Conservation (phyloP, 371 early-diverging fungal genomes). For the Blakeslea trispora region DNA sequence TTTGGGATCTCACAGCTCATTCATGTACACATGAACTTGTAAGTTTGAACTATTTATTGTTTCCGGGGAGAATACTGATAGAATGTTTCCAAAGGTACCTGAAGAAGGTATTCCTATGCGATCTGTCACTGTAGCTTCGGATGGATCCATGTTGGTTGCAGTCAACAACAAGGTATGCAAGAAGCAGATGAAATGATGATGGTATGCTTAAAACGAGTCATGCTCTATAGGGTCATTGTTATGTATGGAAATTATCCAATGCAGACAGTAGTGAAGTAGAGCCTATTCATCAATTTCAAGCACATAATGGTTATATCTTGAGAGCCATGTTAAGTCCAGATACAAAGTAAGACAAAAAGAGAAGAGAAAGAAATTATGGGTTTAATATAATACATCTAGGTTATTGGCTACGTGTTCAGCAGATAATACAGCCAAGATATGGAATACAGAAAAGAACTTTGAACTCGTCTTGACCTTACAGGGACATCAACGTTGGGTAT, state of each 20-base stretch:
- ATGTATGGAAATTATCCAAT: conserved; percentile 80
- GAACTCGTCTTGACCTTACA: conserved; percentile 71
- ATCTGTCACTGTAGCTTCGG: conserved; percentile 89
- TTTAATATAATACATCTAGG: conserved; percentile 29
- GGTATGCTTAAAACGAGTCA: too few species aligned
- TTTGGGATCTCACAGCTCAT: conserved; percentile 93
- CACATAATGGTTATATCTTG: conserved; percentile 83
- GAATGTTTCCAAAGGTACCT: conserved; percentile 58
- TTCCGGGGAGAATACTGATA: too few species aligned
- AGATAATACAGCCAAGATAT: conserved; percentile 78
- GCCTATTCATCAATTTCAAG: conserved; percentile 71
- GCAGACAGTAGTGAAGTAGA: conserved; percentile 68
- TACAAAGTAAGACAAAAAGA: conserved; percentile 55
- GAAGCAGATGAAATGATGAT: not conserved
- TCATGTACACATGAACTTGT: conserved; percentile 86
- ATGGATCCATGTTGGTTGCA: conserved; percentile 87
- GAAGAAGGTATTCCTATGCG: conserved; percentile 89
- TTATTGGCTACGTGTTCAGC: conserved; percentile 88
- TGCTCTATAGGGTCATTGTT: conserved; percentile 79
- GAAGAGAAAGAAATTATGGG: not conserved
- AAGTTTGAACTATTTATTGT: too few species aligned
- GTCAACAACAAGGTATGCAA: conserved; percentile 82
- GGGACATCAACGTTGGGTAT: conserved; percentile 92
- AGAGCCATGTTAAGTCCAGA: conserved; percentile 85
- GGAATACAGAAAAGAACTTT: conserved; percentile 69